Evolutionary conservation across 352 stramenopile genomes (phyloP), one percentile per base, ranked within the genome.

Genomic region (Bremia lactucae): DNA sequence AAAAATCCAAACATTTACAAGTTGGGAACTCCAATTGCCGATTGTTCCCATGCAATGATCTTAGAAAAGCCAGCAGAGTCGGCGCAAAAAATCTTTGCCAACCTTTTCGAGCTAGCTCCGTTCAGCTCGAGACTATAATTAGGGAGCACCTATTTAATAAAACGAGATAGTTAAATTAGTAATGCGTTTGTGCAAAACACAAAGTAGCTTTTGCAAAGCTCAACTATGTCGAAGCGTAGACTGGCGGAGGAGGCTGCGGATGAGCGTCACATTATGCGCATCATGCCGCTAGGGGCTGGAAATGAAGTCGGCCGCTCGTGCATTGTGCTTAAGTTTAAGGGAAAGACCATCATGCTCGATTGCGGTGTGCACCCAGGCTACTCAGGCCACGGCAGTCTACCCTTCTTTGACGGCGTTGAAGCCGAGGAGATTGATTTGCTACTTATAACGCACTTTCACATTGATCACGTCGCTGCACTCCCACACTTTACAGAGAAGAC

Each of bases 281-380:
- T 98, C 58, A 96, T 92, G 72, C 91, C 92, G 3, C 79, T 99
- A 31, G 96, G 96, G 11, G 92, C 94, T 4, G 97, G 96, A 36
- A 97, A 98, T 58, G 97, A 99, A 62, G 97, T 99, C 6, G 97
- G 97, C 8, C 79, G 97, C 29, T 98, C 94, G n/a, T 99, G 97
- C 68, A 97, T 99, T 63, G 80, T 99, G 49, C 72, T 99, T 23
- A 96, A 98, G 68, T 99, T 98, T 81, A 96, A 97, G 55, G 94
- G 94, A 44, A 98, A 97, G 70, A 98, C 87, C 14, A 96, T 99
- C 57, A 88, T 99, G 74, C 72, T 95, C 26, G 81, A 94, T 72
- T 95, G 83, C 43, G 83, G 83, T 48, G 79, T 94, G 40, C 81
- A 94, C 44, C 84, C 83, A 13, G 81, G 91, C 20, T 98, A 97